Conservation (phyloP, 257 asterid species). For the Ehretia macrophylla region DNA sequence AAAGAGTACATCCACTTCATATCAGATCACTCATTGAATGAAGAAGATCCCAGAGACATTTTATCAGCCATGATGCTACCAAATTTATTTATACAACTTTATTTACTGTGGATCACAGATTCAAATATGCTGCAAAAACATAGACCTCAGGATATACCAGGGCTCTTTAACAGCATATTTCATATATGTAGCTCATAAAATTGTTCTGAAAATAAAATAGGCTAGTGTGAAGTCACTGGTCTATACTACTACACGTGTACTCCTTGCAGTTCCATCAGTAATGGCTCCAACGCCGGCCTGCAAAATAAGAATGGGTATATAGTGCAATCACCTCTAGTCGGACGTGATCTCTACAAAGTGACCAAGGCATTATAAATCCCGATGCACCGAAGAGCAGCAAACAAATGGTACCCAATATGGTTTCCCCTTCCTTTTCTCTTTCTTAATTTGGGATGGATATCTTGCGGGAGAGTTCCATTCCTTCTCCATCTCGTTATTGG, state of each 20-base stretch:
- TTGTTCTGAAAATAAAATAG: background rate
- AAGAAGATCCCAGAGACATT: background rate
- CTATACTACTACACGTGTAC: slow-evolving; percentile 22
- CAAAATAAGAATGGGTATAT: background rate
- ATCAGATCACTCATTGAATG: background rate
- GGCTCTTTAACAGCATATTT: background rate
- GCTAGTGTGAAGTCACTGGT: background rate
- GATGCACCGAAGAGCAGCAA: slow-evolving; percentile 74
- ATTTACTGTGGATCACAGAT: background rate
- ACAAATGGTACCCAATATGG: slow-evolving; percentile 80
- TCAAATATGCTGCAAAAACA: background rate
- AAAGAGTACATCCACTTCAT: background rate
- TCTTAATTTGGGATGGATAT: slow-evolving; percentile 68
- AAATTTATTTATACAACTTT: background rate
- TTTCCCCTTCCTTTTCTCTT: slow-evolving; percentile 67
- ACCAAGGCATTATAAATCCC: slow-evolving; percentile 36
- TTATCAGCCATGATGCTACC: too few species aligned
- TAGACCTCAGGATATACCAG: background rate
- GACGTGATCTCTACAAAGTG: slow-evolving; percentile 2
- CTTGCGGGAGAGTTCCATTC: slow-evolving; percentile 94
- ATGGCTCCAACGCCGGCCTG: background rate
- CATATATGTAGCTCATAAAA: background rate
- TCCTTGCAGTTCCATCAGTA: slow-evolving; percentile 1
- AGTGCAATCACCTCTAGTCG: background rate
- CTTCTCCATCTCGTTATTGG: slow-evolving; percentile 46